Evolutionary conservation across 1,284 basidiomycete genomes (phyloP).

Genomic region (Ganoderma boninense): DNA sequence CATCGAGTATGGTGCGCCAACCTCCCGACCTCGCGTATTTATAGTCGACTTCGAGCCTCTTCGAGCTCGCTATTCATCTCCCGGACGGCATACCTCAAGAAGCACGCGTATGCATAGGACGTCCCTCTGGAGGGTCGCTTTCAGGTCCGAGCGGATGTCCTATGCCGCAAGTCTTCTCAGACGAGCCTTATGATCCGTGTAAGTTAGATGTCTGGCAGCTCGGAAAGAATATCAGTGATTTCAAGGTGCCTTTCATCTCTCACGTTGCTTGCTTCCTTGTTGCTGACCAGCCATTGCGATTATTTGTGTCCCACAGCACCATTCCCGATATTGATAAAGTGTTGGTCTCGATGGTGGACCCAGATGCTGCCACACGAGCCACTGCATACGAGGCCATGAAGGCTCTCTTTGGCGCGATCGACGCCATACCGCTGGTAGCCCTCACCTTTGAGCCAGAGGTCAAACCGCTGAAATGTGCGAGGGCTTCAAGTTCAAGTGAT

Average conservation of each 20-base stretch:
- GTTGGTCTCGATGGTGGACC: neutral
- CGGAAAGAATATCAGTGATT: conserved; percentile 5
- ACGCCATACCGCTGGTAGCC: neutral
- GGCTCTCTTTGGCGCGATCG: neutral
- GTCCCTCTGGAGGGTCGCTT: conserved; percentile 3
- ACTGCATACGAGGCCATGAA: neutral
- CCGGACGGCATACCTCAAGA: conserved; percentile 19
- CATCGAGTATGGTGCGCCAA: neutral
- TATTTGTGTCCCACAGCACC: neutral
- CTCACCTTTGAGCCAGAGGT: neutral
- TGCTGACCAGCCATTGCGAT: no score
- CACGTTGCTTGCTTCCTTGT: neutral
- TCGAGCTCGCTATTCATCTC: conserved; percentile 22
- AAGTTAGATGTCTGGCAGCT: conserved; percentile 24
- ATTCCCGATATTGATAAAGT: conserved; percentile 9
- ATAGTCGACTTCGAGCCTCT: conserved; percentile 25
- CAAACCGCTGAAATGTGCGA: neutral
- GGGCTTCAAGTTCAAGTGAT: neutral
- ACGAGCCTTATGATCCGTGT: conserved; percentile 28
- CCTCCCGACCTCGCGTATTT: conserved; percentile 20
- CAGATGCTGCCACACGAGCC: neutral
- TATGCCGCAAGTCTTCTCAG: conserved; percentile 27
- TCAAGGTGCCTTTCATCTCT: conserved; percentile 10
- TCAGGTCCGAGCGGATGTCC: conserved; percentile 21
- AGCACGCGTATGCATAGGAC: conserved; percentile 19